Evolutionary conservation across 768 basidiomycete genomes (phyloP), one percentile per base, ranked within the genome.

Genomic region (Saitozyma podzolica): DNA sequence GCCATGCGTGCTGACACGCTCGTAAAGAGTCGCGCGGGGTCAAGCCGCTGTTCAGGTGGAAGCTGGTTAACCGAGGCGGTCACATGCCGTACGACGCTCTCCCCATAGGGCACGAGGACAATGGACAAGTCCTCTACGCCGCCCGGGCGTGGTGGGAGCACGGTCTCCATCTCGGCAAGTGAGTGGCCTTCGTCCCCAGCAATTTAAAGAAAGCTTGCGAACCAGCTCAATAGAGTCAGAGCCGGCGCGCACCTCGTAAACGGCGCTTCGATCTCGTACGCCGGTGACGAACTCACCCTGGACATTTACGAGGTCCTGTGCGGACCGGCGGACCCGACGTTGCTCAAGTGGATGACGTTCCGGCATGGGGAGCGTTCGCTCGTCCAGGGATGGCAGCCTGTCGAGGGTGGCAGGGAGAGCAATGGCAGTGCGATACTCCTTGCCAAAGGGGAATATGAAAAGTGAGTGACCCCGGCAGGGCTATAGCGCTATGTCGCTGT

Each of bases 141-240:
- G 75, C 74, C 19, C 41, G 77, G 49, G 66, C 73, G 51, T 76
- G 69, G 71, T 71, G 65, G 58, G 69, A 72, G 50, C 73, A 73
- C 40, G 77, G 77, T 59, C 49, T 78, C 0, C 77, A 78, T 54
- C 65, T 72, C 19, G 77, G 77, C 39, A 78, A 78, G 70, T 72
- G 60, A 65, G 74, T 65, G 53, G 17, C 1, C 29, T 13, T 50
- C 29, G 2, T 9, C 9, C 50, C 53, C 49, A 6, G 45, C 6
- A 14, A 6, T 14, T 5, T 9, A 57, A 3, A 39, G 41, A 51
- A 29, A 29, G 29, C 29, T 29, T 29, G 29, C 45, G 45, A 11
- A 17, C 45, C 13, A 8, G 8, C 56, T 56, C 20, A 50, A 17
- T 13, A 17, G n/a, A n/a, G n/a, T 48, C 37, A 68, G 69, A 54